Evolutionary conservation across 2,329 filamentous ascomycete species (phyloP).

Genomic region (Fusarium secorum): DNA sequence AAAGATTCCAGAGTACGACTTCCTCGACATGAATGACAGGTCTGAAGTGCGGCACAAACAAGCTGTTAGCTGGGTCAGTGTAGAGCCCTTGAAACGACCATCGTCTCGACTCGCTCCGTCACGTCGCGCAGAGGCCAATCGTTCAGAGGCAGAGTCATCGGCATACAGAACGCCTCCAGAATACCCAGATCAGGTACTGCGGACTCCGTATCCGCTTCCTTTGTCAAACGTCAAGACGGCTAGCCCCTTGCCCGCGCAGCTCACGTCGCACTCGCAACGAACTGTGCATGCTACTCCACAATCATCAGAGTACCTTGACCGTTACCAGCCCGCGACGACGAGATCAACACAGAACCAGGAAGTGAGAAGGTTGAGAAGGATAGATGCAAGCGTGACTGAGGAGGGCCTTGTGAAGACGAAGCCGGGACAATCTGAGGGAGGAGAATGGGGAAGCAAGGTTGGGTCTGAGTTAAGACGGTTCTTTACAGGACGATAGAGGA

Average conservation of each 20-base stretch:
- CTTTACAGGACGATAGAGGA: conserved; percentile 32
- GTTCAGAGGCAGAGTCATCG: conserved; percentile 36
- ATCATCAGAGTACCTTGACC: conserved; percentile 49
- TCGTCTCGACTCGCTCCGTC: conserved; percentile 45
- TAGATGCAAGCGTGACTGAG: conserved; percentile 14
- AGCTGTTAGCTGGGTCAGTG: conserved; percentile 41
- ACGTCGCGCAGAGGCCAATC: conserved; percentile 30
- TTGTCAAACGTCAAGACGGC: conserved; percentile 18
- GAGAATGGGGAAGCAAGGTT: conserved; percentile 30
- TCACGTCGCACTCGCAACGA: conserved; percentile 26
- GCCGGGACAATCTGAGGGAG: conserved; percentile 2
- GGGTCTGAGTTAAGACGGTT: conserved; percentile 39
- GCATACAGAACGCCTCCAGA: conserved; percentile 46
- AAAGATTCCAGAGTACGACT: neutral
- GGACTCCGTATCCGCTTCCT: conserved; percentile 23
- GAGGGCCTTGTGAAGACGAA: conserved; percentile 1
- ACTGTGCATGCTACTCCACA: conserved; percentile 24
- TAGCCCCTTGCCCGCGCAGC: conserved; percentile 28
- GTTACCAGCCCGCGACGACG: conserved; percentile 40
- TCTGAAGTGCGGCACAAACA: conserved; percentile 25
- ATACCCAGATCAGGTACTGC: conserved; percentile 31
- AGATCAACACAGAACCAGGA: neutral
- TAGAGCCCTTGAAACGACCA: conserved; percentile 52
- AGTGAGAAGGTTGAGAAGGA: conserved; percentile 16
- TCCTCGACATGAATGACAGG: neutral